Percentiles rank a stretch among this genome's conserved stretches.
Conservation (phyloP, 2,329 filamentous ascomycete species). For the Stagonosporopsis tanaceti region DNA sequence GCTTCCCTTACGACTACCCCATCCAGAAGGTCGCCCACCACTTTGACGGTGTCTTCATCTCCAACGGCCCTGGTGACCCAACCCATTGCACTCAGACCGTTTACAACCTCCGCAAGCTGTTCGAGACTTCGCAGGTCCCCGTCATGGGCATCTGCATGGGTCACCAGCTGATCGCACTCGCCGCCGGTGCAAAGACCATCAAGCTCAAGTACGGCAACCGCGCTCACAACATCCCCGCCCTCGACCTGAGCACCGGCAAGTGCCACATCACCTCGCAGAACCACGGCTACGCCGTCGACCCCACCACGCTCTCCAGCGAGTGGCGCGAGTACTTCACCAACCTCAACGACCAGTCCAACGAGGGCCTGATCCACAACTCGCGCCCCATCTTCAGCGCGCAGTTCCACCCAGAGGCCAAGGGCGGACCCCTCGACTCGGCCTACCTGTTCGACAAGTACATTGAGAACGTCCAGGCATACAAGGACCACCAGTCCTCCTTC, state of each 20-base stretch:
- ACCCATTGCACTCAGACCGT: slow-evolving; percentile 96
- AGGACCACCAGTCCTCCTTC: slow-evolving; percentile 78
- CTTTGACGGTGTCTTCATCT: slow-evolving; percentile 99
- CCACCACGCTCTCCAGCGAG: slow-evolving; percentile 78
- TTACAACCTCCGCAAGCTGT: slow-evolving; percentile 88
- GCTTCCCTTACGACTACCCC: slow-evolving; percentile 95
- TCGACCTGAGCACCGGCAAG: slow-evolving; percentile 93
- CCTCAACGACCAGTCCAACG: slow-evolving; percentile 96
- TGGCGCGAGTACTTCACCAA: slow-evolving; percentile 99
- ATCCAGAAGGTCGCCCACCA: slow-evolving; percentile 98
- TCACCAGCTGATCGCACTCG: slow-evolving; percentile 92
- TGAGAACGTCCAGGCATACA: slow-evolving; percentile 87
- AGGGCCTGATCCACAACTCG: slow-evolving; percentile 95
- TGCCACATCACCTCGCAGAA: slow-evolving; percentile 99
- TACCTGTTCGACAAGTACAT: slow-evolving; percentile 98
- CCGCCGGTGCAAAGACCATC: slow-evolving; percentile 85
- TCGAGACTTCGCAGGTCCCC: slow-evolving; percentile 88
- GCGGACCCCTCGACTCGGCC: slow-evolving; percentile 91
- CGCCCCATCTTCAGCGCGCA: slow-evolving; percentile 98
- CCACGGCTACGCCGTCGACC: slow-evolving; percentile 95
- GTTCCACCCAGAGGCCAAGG: slow-evolving; percentile 98
- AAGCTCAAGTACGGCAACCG: slow-evolving; percentile 99
- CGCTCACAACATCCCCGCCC: slow-evolving; percentile 95
- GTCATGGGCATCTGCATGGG: slow-evolving; percentile 98
- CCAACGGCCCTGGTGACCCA: slow-evolving; percentile 96